Evolutionary conservation across 2,329 filamentous ascomycete species (phyloP).

Genomic region (Leptographium lundbergii): DNA sequence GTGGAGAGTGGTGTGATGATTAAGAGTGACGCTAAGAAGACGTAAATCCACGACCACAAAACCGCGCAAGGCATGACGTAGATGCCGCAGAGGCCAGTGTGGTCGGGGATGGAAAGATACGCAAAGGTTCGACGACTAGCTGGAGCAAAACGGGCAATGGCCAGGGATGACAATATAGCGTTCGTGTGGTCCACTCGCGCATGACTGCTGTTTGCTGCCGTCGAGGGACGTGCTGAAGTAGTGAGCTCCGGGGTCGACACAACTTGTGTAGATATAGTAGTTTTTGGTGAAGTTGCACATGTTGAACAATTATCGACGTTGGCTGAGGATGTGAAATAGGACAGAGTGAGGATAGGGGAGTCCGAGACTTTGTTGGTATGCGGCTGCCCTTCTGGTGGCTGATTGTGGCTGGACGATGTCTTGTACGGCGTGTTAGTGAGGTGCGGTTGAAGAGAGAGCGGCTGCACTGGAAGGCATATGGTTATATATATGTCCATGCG

Average conservation of each 20-base stretch:
- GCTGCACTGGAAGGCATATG: not conserved
- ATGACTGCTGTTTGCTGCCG: conserved; percentile 46
- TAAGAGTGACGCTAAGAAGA: not conserved
- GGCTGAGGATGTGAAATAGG: not conserved
- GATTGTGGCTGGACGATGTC: not conserved
- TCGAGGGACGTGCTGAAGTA: conserved; percentile 60
- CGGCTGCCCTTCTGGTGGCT: not conserved
- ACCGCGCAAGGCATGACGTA: not conserved
- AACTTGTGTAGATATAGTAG: conserved; percentile 65
- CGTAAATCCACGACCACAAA: not conserved
- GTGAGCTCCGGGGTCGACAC: conserved; percentile 54
- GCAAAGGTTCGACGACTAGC: not conserved
- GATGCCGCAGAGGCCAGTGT: not conserved
- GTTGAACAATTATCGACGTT: conserved; percentile 8
- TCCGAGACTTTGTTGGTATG: not conserved
- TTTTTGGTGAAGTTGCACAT: conserved; percentile 61
- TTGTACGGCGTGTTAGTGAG: not conserved
- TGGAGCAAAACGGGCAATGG: conserved; percentile 40
- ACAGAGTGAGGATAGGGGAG: not conserved
- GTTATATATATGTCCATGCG: not conserved
- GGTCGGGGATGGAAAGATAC: not conserved
- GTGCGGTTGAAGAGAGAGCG: not conserved
- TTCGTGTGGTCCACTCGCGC: conserved; percentile 55
- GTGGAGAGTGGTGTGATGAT: not conserved
- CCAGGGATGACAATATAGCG: conserved; percentile 60